These are phyloP conservation scores for Suhomyces coccinellae DNA, from an alignment of 1,139 yeast species.

Conservation along the genomic window DNA sequence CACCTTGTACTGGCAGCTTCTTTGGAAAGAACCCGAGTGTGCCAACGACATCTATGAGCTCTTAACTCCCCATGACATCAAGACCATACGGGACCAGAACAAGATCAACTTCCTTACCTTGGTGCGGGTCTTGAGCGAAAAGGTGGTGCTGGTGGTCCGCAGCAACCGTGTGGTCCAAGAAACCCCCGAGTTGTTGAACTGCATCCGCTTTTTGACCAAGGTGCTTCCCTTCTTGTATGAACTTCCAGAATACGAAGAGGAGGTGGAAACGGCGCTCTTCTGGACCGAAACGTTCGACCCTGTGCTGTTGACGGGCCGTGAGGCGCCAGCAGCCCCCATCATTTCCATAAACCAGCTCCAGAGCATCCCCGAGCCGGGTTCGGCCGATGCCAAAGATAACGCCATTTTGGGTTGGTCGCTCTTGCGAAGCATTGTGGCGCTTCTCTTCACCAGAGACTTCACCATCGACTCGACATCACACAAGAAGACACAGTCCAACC, in stretches of 20 bases:
- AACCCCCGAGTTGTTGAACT: conserved; percentile 43
- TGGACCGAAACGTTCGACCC: conserved; percentile 30
- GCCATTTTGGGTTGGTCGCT: conserved; percentile 29
- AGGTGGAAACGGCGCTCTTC: conserved; percentile 43
- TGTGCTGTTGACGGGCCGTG: conserved; percentile 19
- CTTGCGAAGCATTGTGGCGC: conserved; percentile 7
- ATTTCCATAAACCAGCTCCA: conserved; percentile 2
- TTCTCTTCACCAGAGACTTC: conserved; percentile 63
- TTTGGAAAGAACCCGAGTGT: conserved; percentile 32
- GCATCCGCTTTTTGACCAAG: conserved; percentile 65
- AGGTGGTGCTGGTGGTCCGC: conserved; percentile 27
- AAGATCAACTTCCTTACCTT: conserved; percentile 55
- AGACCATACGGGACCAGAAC: conserved; percentile 60
- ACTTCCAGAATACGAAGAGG: conserved; percentile 31
- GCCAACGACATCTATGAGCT: conserved; percentile 47
- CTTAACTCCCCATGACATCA: conserved; percentile 58
- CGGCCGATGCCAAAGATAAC: conserved; percentile 1
- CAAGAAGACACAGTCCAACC: conserved; percentile 10
- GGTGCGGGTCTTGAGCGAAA: conserved; percentile 39
- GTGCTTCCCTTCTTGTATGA: conserved; percentile 71
- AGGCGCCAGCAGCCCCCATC: background rate
- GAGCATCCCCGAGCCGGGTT: conserved; percentile 1
- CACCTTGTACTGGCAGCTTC: conserved; percentile 51
- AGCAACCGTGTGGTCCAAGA: conserved; percentile 1
- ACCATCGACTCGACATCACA: conserved; percentile 38